Conservation (phyloP, 495 filamentous ascomycete genomes). For the Viridothelium virens region DNA sequence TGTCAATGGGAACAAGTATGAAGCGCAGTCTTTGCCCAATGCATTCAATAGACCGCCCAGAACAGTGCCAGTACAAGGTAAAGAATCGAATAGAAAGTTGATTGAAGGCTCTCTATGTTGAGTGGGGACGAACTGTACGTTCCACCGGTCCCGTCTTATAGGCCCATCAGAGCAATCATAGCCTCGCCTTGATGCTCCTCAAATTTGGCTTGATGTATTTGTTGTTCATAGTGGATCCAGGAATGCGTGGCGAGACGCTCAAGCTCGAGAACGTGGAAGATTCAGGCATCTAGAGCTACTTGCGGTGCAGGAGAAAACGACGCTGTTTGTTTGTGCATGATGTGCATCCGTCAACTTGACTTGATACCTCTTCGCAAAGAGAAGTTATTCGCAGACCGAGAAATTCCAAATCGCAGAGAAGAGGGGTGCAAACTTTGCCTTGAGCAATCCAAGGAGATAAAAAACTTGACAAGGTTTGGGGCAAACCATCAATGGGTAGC, state of each 20-base stretch:
- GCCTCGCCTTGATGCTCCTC: background rate
- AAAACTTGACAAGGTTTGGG: background rate
- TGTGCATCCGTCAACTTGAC: background rate
- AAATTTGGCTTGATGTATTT: background rate
- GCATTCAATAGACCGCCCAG: background rate
- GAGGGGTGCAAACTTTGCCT: background rate
- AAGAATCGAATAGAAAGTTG: background rate
- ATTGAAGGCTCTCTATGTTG: background rate
- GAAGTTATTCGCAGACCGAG: background rate
- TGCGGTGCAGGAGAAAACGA: background rate
- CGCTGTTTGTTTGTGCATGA: conserved; percentile 10
- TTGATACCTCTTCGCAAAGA: background rate
- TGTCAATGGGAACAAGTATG: background rate
- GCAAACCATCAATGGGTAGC: background rate
- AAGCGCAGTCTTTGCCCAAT: background rate
- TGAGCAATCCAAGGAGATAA: background rate
- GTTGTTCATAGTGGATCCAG: background rate
- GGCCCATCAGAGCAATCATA: background rate
- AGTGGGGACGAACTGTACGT: background rate
- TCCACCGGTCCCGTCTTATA: conserved; percentile 10
- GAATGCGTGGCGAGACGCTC: background rate
- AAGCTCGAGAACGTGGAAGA: background rate
- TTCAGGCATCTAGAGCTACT: background rate
- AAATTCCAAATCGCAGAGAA: background rate
- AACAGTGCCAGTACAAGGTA: background rate